A percentile compares a stretch with the other conserved stretches of the same genome.
These are phyloP conservation scores for Arxiozyma slooffiae DNA, from an alignment of 1,139 yeast species.

Conservation along the genomic window DNA sequence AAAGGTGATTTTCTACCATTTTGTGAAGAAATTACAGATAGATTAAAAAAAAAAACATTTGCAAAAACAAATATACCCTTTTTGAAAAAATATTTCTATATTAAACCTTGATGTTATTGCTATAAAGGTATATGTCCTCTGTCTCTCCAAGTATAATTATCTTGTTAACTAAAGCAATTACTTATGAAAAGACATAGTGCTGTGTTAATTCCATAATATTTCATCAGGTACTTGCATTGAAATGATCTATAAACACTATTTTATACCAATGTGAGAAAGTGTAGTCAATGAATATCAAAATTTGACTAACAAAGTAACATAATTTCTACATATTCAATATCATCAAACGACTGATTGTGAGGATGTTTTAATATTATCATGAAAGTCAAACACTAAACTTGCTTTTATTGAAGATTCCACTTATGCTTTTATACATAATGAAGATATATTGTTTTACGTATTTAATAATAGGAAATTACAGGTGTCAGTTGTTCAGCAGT, in stretches of 20 bases:
- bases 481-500: conserved; percentile 44
- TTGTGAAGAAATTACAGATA: conserved; percentile 75
- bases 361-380: conserved; percentile 34
- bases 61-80: conserved; percentile 57
- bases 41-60: conserved; percentile 68
- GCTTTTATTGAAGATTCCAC: neutral
- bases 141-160: conserved; percentile 46
- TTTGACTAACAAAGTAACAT: conserved; percentile 46
- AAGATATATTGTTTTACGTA: conserved; percentile 13
- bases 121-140: conserved; percentile 54
- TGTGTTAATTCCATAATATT: conserved; percentile 95
- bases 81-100: too few species aligned
- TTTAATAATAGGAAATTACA: conserved; percentile 53
- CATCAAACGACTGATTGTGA: conserved; percentile 4
- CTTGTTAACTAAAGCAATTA: conserved; percentile 59
- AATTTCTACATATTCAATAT: conserved; percentile 28
- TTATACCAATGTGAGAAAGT: conserved; percentile 61
- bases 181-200: conserved; percentile 78
- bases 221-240: conserved; percentile 94
- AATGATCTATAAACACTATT: conserved; percentile 86
- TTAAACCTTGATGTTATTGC: too few species aligned
- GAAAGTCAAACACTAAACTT: conserved; percentile 8
- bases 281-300: conserved; percentile 46
- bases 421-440: conserved; percentile 4
- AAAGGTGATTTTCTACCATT: conserved; percentile 95